Conservation (phyloP, 2,329 filamentous ascomycete genomes). For the Mycocentrospora acerina region DNA sequence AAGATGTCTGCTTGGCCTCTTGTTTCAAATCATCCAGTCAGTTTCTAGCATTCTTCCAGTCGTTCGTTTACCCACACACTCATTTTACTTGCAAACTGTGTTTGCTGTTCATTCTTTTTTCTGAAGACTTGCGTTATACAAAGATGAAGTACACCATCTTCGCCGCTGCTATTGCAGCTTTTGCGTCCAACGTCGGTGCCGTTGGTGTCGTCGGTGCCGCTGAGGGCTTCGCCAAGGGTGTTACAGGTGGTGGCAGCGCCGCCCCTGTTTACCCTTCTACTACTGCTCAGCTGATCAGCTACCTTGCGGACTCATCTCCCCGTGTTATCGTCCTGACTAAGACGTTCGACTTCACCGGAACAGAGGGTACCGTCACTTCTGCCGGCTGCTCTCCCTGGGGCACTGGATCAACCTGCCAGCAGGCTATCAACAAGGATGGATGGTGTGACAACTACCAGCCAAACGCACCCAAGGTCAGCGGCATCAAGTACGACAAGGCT, state of each 20-base stretch:
- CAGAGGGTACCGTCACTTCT: slow-evolving; percentile 54
- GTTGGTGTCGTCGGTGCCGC: slow-evolving; percentile 19
- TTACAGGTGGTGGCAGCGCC: slow-evolving; percentile 19
- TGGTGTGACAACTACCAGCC: slow-evolving; percentile 60
- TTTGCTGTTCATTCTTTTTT: slow-evolving; percentile 15
- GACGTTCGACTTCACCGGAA: slow-evolving; percentile 56
- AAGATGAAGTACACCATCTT: slow-evolving; percentile 17
- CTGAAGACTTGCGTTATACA: slow-evolving; percentile 1
- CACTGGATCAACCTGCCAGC: slow-evolving; percentile 57
- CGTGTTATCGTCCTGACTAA: slow-evolving; percentile 61
- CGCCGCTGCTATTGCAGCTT: slow-evolving; percentile 10
- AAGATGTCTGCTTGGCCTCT: too few relatives aligned
- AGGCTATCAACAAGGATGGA: slow-evolving; percentile 60
- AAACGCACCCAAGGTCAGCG: slow-evolving; percentile 48
- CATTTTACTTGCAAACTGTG: slow-evolving; percentile 21
- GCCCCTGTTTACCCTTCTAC: slow-evolving; percentile 15
- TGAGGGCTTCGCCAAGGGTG: slow-evolving; percentile 23
- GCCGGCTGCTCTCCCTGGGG: slow-evolving; percentile 57
- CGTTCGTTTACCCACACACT: slow-evolving; percentile 39
- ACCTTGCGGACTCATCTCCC: slow-evolving; percentile 55
- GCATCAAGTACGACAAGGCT: slow-evolving; percentile 53
- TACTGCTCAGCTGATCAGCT: slow-evolving; percentile 56
- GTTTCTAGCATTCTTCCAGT: slow-evolving; percentile 38
- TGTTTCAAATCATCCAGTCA: slow-evolving; percentile 1
- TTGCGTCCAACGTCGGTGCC: slow-evolving; percentile 13